phyloP scores from a whole-genome alignment of 1,139 yeast species.

The Arxiozyma slooffiae region DNA sequence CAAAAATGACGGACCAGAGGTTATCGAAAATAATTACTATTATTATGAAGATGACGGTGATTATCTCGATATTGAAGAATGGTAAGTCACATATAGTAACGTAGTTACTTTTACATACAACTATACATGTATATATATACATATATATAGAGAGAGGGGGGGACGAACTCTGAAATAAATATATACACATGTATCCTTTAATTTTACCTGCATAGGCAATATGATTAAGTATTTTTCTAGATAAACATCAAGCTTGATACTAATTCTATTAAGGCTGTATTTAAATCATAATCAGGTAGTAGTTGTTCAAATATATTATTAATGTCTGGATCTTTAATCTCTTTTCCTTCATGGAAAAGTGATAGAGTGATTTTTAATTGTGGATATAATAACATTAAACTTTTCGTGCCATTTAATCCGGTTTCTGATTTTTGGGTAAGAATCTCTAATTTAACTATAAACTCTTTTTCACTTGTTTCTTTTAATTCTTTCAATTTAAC shows the following conservation, averaged over 20 bases:
- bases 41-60: conserved; percentile 18
- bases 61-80: conserved; percentile 12
- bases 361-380: conserved; percentile 1
- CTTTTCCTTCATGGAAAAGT: neutral
- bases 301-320: conserved; percentile 6
- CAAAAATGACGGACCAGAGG: conserved; percentile 11
- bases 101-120: too few species aligned
- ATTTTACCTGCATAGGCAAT: too few species aligned
- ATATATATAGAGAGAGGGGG: neutral
- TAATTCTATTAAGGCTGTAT: conserved; percentile 3
- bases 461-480: neutral
- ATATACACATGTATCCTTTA: neutral
- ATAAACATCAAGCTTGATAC: conserved; percentile 5
- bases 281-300: conserved; percentile 10
- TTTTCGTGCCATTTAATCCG: neutral
- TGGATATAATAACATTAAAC: conserved; percentile 4
- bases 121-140: neutral
- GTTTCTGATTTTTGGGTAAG: neutral
- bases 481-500: neutral
- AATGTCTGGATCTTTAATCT: conserved; percentile 3
- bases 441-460: neutral
- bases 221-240: too few species aligned
- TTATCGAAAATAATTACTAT: conserved; percentile 29
- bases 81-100: neutral
- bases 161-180: too few species aligned